Base-by-base conservation (phyloP, 1,284 basidiomycete species). In the Sporisorium graminicola region DNA sequence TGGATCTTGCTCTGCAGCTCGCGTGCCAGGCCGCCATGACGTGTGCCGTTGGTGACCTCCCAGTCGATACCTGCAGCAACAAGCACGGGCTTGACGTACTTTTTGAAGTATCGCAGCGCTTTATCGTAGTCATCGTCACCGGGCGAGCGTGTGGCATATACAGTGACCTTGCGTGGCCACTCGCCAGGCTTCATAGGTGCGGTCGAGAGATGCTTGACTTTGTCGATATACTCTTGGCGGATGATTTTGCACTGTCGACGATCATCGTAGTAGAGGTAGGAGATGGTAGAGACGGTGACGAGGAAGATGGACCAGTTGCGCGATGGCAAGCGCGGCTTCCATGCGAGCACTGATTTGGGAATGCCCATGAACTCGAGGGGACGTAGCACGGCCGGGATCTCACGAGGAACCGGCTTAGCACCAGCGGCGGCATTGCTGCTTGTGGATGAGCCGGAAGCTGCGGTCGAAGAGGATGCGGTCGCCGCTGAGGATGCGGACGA, bases 11-110 rank as follows among this genome's bases (percentile, higher is more conserved):
- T 90, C n/a, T 91, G 89, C 24, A 98, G 88, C 31, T 90, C 90
- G 35, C 90, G 88, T 20, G 91, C 90, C 37, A 98, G 89, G 65
- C 94, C 94, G 7, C 96, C 95, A 76, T 94, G 91, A 67, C 92
- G 89, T 78, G 92, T 93, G 27, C 94, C 93, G 44, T 90, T 89
- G 60, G 94, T 87, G 84, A 94, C 90, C 54, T 93, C 91, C 86
- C 93, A 98, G 88, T 99, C 96, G 43, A 98, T 88, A 0, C 94
- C 96, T 5, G 95, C 94, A 10, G 96, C 94, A 33, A 95, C 93
- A 14, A 99, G 89, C 72, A 97, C 91, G 6, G 96, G 96, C 95
- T 97, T 97, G 88, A 98, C 91, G 87, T 97, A 98, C 88, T 93
- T 94, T 84, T 93, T 91, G 87, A 98, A 99, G 88, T 94, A 94